These are phyloP conservation scores for Dendrobium chrysotoxum DNA, from an alignment of 106 monocot species.

Conservation along the genomic window DNA sequence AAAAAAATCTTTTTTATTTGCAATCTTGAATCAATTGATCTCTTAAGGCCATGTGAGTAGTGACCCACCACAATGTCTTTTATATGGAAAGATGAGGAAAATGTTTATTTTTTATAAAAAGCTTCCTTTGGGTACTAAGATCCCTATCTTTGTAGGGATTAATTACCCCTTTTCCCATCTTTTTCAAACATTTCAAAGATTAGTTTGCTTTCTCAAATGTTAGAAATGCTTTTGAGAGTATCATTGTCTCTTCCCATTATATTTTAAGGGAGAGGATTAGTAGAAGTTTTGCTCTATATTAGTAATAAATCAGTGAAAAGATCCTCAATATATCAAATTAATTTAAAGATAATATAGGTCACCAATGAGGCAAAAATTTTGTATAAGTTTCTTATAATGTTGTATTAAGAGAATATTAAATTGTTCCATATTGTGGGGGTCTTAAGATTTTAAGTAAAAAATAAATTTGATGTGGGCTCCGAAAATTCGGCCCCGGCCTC, in stretches of 20 bases:
- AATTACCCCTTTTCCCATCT: not conserved
- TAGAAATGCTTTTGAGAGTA: constrained; percentile 9
- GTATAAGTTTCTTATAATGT: too few relatives aligned
- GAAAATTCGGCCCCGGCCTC: too few relatives aligned
- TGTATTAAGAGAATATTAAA: too few relatives aligned
- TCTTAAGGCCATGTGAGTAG: constrained; percentile 8
- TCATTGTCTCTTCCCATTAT: constrained; percentile 4
- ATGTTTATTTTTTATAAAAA: constrained; percentile 13
- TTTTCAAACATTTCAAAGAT: not conserved
- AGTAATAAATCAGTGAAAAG: not conserved
- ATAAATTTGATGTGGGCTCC: too few relatives aligned
- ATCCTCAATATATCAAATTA: not conserved
- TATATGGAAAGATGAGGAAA: not conserved
- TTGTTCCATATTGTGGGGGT: too few relatives aligned
- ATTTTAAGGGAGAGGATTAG: not conserved
- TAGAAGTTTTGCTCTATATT: not conserved
- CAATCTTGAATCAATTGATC: constrained; percentile 15
- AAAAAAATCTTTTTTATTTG: not conserved
- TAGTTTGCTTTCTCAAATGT: not conserved
- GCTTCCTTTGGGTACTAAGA: constrained; percentile 14
- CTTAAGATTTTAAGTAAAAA: too few relatives aligned
- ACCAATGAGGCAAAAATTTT: too few relatives aligned
- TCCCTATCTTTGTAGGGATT: constrained; percentile 5
- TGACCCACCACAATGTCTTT: constrained; percentile 14
- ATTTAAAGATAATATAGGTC: not conserved